These are phyloP conservation scores for Pyropia haitanensis DNA, from an alignment of 23 red algal species.

Conservation along the genomic window DNA sequence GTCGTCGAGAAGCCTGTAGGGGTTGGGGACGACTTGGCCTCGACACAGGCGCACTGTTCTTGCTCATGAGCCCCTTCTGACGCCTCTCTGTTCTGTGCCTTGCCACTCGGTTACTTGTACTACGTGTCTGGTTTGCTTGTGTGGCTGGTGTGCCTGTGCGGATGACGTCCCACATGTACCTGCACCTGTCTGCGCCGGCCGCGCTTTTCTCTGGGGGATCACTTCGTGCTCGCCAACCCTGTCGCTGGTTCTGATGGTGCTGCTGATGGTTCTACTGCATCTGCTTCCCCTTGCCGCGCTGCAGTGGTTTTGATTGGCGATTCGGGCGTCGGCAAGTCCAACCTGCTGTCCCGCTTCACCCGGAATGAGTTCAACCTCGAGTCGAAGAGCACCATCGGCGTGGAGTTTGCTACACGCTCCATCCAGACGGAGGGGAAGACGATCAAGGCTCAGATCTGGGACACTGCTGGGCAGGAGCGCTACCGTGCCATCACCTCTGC, in stretches of 20 bases:
- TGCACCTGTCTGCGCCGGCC: too few relatives aligned
- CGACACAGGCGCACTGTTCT: too few relatives aligned
- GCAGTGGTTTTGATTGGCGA: slow-evolving; percentile 69
- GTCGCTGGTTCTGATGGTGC: not conserved
- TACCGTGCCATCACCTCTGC: slow-evolving; percentile 96
- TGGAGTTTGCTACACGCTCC: slow-evolving; percentile 92
- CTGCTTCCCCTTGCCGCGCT: not conserved
- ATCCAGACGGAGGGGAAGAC: slow-evolving; percentile 89
- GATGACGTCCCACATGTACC: too few relatives aligned
- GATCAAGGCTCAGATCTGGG: slow-evolving; percentile 98
- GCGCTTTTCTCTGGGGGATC: too few relatives aligned
- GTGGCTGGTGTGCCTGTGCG: too few relatives aligned
- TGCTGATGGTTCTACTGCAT: slow-evolving; percentile 1
- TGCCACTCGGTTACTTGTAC: too few relatives aligned
- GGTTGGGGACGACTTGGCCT: too few relatives aligned
- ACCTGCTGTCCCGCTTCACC: slow-evolving; percentile 90
- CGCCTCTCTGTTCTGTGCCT: too few relatives aligned
- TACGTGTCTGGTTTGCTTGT: too few relatives aligned
- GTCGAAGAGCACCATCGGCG: slow-evolving; percentile 93
- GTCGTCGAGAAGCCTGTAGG: too few relatives aligned
- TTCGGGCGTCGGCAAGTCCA: slow-evolving; percentile 77
- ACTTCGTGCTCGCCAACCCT: too few relatives aligned
- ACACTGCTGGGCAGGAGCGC: slow-evolving; percentile 92
- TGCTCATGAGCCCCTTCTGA: too few relatives aligned
- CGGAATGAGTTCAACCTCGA: slow-evolving; percentile 97